phyloP scores from a whole-genome alignment of 2,329 filamentous ascomycete genomes.

The Pestalotiopsis sp. region DNA sequence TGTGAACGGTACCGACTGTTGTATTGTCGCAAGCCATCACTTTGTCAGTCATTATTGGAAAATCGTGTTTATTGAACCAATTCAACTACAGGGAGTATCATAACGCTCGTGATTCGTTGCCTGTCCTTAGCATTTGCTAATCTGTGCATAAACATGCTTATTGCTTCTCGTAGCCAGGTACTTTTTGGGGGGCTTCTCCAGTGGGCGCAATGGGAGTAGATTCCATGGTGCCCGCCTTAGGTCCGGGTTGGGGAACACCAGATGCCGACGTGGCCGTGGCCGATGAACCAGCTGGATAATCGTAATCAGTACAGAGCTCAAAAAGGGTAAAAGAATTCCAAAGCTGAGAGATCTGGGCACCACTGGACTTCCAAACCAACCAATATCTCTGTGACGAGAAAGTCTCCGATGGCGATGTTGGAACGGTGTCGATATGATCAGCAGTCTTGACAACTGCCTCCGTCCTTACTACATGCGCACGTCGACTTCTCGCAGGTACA shows the following conservation, averaged over 20 bases:
- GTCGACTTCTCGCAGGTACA: background rate
- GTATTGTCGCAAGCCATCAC: background rate
- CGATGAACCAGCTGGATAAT: background rate
- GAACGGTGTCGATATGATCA: background rate
- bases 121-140: slow-evolving; percentile 7
- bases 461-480: background rate
- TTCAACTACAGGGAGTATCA: slow-evolving; percentile 7
- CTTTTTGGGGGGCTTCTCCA: slow-evolving; percentile 23
- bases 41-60: background rate
- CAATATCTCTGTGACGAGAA: background rate
- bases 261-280: slow-evolving; percentile 4
- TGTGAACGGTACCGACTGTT: too few species aligned
- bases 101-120: slow-evolving; percentile 7
- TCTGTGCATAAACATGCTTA: slow-evolving; percentile 8
- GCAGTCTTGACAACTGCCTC: background rate
- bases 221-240: slow-evolving; percentile 24
- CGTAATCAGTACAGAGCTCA: background rate
- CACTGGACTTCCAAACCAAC: background rate
- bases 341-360: background rate
- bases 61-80: background rate
- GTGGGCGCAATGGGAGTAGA: slow-evolving; percentile 26
- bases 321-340: background rate
- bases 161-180: slow-evolving; percentile 25
- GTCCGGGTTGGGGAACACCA: slow-evolving; percentile 22
- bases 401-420: background rate